Base-by-base conservation (phyloP, 23 red algal genomes). In the Gracilaria caudata region DNA sequence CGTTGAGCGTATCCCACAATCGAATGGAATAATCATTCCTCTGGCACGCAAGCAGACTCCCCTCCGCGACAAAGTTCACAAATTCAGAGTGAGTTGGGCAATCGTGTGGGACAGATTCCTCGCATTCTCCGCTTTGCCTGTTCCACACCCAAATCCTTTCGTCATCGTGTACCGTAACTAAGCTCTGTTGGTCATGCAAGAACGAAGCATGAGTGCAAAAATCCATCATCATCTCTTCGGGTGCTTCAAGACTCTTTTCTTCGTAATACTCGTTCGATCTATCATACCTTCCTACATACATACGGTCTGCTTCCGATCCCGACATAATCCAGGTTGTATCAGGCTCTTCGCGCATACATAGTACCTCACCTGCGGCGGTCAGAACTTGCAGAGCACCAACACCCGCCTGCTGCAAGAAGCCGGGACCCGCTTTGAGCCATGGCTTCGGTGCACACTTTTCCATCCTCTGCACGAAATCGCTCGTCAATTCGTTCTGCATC, bases 391-490 rank as follows among this genome's bases (percentile, higher is more conserved):
- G 4, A 9, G 68, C 68, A 19, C 21, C 20, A 35, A 4, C 68
- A 40, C 68, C 9, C 41, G 34, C 68, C 68, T 74, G 68, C 34
- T 8, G 36, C 68, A 74, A 36, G 6, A 74, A 36, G 4, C 9
- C 68, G 13, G 6, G 5, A 44, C 8, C 7, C 7, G 68, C 68
- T 34, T 47, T 40, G 41, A 47, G 36, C 68, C 68, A 74, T 74
- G 68, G 68, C 21, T 74, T 40, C 23, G 68, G 68, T 36, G 68
- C 68, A 47, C 25, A 74, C 68, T 9, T 21, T 47, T 74, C 68
- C 34, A 74, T 74, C 36, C 41, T 74, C 68, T 74, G 4, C 35
- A 74, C 68, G 34, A 74, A 74, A 40, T 47, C 36, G 12, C 20
- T 74, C 33, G 68, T 74, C 26, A 40, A 11, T 14, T 74, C 68